These are phyloP conservation scores for Tulasnella sp. DNA, from an alignment of 768 basidiomycete species.

Conservation along the genomic window DNA sequence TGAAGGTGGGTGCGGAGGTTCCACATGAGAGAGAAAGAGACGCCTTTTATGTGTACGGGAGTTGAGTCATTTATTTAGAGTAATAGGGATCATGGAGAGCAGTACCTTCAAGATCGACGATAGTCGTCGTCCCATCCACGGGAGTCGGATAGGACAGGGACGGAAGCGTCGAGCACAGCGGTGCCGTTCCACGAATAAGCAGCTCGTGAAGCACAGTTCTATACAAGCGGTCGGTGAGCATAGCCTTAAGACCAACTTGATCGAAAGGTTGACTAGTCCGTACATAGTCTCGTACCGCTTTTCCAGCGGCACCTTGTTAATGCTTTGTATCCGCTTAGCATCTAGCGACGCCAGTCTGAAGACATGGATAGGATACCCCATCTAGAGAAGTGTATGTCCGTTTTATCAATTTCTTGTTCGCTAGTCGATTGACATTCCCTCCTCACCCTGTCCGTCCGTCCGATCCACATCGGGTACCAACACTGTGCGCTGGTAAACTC, in stretches of 20 bases:
- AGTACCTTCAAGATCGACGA: slow-evolving; percentile 26
- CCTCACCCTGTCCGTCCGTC: slow-evolving; percentile 58
- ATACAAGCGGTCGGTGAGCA: too few relatives aligned
- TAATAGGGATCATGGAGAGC: background rate
- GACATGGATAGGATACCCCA: slow-evolving; percentile 65
- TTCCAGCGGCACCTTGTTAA: slow-evolving; percentile 41
- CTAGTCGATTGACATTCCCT: background rate
- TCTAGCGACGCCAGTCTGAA: slow-evolving; percentile 54
- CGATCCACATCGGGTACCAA: slow-evolving; percentile 76
- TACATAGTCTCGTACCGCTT: slow-evolving; percentile 62
- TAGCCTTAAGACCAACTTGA: too few relatives aligned
- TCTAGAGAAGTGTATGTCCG: slow-evolving; percentile 26
- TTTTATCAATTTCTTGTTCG: background rate
- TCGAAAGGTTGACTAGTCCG: too few relatives aligned
- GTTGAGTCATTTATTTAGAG: too few relatives aligned
- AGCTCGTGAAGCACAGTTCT: slow-evolving; percentile 57
- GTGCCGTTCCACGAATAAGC: slow-evolving; percentile 30
- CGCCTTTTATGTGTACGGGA: slow-evolving; percentile 25
- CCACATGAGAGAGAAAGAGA: slow-evolving; percentile 58
- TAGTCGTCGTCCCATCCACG: background rate
- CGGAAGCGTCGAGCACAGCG: slow-evolving; percentile 6
- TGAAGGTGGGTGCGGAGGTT: slow-evolving; percentile 57
- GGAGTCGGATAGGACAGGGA: background rate
- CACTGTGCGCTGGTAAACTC: slow-evolving; percentile 50
- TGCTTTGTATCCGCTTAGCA: slow-evolving; percentile 41